A percentile compares a stretch with the other conserved stretches of the same genome.
phyloP scores from a whole-genome alignment of 495 filamentous ascomycete species.

The Penicillium diatomitis region DNA sequence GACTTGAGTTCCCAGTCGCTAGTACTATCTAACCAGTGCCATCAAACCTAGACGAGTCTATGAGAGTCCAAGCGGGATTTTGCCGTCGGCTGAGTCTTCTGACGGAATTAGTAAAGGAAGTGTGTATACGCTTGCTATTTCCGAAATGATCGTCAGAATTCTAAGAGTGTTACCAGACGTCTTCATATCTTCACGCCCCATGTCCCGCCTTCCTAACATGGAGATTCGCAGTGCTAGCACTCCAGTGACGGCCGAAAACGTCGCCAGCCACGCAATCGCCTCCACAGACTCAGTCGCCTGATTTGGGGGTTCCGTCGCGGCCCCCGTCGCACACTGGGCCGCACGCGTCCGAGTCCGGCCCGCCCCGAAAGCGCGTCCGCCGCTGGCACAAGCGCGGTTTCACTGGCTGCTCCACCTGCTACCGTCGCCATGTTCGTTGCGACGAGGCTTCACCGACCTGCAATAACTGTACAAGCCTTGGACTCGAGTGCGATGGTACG shows the following conservation, averaged over 20 bases:
- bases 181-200: slow-evolving; percentile 21
- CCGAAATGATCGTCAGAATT: background rate
- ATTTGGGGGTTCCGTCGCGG: background rate
- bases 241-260: slow-evolving; percentile 1
- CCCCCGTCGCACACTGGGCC: background rate
- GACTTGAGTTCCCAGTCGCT: background rate
- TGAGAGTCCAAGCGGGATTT: background rate
- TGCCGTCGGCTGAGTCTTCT: background rate
- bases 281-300: background rate
- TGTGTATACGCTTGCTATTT: background rate
- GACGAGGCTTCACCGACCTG: slow-evolving; percentile 36
- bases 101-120: background rate
- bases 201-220: slow-evolving; percentile 2
- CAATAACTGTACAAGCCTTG: slow-evolving; percentile 19
- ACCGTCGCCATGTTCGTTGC: slow-evolving; percentile 35
- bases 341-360: slow-evolving; percentile 9
- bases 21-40: no score
- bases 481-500: slow-evolving; percentile 31
- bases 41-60: background rate
- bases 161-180: background rate
- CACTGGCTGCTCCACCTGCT: slow-evolving; percentile 33
- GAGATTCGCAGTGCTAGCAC: slow-evolving; percentile 1
- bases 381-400: slow-evolving; percentile 35
- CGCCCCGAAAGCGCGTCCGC: slow-evolving; percentile 35
- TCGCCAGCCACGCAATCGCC: background rate